Evolutionary conservation across 2,329 filamentous ascomycete genomes (phyloP), one percentile per base, ranked within the genome.

Genomic region (Xylariales sp.): DNA sequence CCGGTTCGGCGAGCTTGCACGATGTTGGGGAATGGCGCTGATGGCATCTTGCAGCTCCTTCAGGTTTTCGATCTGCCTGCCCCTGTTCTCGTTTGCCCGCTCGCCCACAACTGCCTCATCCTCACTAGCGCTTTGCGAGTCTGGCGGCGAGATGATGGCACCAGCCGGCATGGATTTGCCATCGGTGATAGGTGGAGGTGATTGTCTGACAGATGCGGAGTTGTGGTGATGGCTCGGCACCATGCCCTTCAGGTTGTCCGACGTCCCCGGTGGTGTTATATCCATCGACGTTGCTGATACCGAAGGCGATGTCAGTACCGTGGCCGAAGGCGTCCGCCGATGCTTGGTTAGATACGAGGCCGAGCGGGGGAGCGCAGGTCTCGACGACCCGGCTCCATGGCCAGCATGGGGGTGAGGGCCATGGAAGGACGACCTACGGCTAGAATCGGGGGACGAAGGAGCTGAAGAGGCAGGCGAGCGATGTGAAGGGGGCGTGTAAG

Each of bases 91-190:
- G 21, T 65, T 54, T 11, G 35, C 15, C 34, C 20, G 7, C 4
- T 17, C 12, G 36, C 69, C 60, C 3, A 59, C 60, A 17, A 52
- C 65, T 50, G 78, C 81, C 54, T 94, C 88, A 50, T 95, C 88
- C 57, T 95, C 90, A 61, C 90, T 89, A 18, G 77, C 75, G 23
- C 34, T 38, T 29, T 44, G 41, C 10, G 90, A 95, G 53, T 96
- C 91, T 8, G 91, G 91, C 24, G 91, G 91, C 1, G 91, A 96
- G 42, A 95, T 86, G 50, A 95, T 79, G 46, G 88, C 89, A 44
- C 88, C 88, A 45, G 80, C 78, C 29, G 89, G 88, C 61, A 95
- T 93, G 46, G 78, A 68, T 42, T 79, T 61, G 18, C 69, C 75
- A 64, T 88, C 81, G 46, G 81, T 87, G 46, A 88, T 65, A 14